Evolutionary conservation across 164 flowering plant genomes (phyloP).

Genomic region (Sedum album): DNA sequence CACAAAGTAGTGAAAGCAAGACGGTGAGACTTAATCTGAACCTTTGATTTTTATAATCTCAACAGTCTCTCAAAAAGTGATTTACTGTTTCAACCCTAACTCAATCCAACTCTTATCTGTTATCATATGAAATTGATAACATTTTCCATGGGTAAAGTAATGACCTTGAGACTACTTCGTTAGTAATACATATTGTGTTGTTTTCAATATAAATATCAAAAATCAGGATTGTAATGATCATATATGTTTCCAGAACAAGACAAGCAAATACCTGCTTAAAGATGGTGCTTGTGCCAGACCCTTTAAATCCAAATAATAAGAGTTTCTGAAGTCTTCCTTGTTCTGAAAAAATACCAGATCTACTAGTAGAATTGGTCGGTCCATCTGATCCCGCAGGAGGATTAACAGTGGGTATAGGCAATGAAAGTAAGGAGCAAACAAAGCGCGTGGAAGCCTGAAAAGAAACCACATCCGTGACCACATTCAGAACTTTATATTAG

Average conservation of each 20-base stretch:
- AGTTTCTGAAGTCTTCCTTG: constrained; percentile 62
- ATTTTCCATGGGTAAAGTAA: not conserved
- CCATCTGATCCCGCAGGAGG: constrained; percentile 44
- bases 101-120: too few relatives aligned
- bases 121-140: not conserved
- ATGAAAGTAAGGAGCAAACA: constrained; percentile 58
- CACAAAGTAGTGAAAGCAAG: not conserved
- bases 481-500: constrained; percentile 14
- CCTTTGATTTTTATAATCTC: too few relatives aligned
- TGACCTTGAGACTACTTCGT: not conserved
- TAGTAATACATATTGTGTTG: not conserved
- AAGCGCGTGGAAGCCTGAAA: constrained; percentile 71
- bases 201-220: not conserved
- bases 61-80: too few relatives aligned
- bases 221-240: not conserved
- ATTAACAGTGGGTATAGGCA: constrained; percentile 70
- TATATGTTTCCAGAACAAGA: not conserved
- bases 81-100: too few relatives aligned
- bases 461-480: constrained; percentile 23
- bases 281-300: constrained; percentile 92
- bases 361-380: constrained; percentile 42
- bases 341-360: constrained; percentile 32
- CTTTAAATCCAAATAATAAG: constrained; percentile 65
- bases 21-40: too few relatives aligned
- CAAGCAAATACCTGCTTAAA: constrained; percentile 66